phyloP scores from a whole-genome alignment of 352 stramenopile species.

The Globisporangium barbulae region DNA sequence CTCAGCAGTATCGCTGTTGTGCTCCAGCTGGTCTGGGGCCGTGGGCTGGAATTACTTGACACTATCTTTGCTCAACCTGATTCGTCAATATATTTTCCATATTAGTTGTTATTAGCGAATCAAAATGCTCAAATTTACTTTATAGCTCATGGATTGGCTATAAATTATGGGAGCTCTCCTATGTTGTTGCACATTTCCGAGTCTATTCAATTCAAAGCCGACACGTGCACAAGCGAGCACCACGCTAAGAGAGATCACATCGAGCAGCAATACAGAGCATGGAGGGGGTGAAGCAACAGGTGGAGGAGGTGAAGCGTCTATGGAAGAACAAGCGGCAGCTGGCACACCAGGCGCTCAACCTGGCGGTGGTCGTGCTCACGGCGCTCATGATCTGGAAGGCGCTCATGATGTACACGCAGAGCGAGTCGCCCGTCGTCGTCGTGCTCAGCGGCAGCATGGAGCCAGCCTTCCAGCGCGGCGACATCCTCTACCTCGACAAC shows the following conservation, averaged over 20 bases:
- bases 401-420: slow-evolving; percentile 97
- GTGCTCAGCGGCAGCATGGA: slow-evolving; percentile 98
- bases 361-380: slow-evolving; percentile 98
- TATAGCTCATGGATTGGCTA: not conserved
- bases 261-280: slow-evolving; percentile 16
- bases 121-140: not conserved
- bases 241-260: not conserved
- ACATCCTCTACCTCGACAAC: slow-evolving; percentile 98
- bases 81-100: too few species aligned
- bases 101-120: not conserved
- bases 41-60: not conserved
- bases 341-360: slow-evolving; percentile 96
- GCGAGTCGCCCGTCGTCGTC: slow-evolving; percentile 98
- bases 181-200: not conserved
- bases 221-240: not conserved
- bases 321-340: slow-evolving; percentile 98
- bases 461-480: slow-evolving; percentile 97
- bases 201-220: not conserved
- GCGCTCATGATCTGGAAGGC: slow-evolving; percentile 99
- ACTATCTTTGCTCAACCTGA: too few species aligned
- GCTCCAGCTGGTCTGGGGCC: not conserved
- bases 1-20: not conserved
- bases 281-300: slow-evolving; percentile 83
- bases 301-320: slow-evolving; percentile 97
- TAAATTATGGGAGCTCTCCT: not conserved